Evolutionary conservation across 2,329 filamentous ascomycete genomes (phyloP).

Genomic region (Trichoderma citrinoviride): DNA sequence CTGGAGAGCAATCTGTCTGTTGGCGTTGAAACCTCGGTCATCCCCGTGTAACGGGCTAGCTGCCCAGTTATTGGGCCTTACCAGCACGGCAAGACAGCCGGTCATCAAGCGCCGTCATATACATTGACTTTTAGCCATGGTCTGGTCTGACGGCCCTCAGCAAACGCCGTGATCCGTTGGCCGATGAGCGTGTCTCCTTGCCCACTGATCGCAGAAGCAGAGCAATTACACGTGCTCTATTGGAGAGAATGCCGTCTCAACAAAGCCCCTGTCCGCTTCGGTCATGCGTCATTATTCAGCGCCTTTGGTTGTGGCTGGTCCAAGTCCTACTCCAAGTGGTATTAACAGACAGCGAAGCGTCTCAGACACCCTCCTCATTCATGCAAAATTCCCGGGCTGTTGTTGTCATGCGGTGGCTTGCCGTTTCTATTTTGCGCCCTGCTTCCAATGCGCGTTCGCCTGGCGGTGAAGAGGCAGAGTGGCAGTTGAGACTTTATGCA

Average conservation of each 20-base stretch:
- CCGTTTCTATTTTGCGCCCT: constrained; percentile 3
- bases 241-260: not conserved
- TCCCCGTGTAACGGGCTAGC: constrained; percentile 16
- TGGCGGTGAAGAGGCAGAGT: not conserved
- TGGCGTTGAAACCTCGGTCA: constrained; percentile 18
- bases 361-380: constrained; percentile 7
- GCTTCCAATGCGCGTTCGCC: not conserved
- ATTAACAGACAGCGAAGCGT: not conserved
- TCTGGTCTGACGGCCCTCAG: constrained; percentile 5
- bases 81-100: constrained; percentile 16
- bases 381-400: not conserved
- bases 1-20: not conserved
- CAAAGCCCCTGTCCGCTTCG: not conserved
- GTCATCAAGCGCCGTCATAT: constrained; percentile 1
- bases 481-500: not conserved
- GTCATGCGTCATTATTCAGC: constrained; percentile 10
- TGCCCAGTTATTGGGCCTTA: constrained; percentile 9
- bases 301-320: not conserved
- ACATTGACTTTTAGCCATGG: not conserved
- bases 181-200: not conserved
- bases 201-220: not conserved
- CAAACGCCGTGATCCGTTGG: not conserved
- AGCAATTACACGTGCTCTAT: not conserved
- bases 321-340: not conserved
- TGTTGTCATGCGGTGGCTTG: not conserved